phyloP scores from a whole-genome alignment of 768 basidiomycete genomes.

The Lentinula guzmanii region DNA sequence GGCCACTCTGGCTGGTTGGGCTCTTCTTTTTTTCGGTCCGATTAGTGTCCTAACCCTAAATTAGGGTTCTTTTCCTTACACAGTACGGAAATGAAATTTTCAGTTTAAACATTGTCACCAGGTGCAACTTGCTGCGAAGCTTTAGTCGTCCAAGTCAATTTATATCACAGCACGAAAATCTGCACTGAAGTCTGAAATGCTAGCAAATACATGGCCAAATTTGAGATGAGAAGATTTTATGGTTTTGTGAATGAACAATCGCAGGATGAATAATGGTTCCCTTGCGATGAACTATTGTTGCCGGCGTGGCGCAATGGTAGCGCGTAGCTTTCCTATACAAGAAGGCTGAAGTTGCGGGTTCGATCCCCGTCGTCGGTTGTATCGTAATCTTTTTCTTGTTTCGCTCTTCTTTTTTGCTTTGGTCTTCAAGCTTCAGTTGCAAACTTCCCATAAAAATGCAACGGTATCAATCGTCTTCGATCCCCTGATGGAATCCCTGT shows the following conservation, averaged over 20 bases:
- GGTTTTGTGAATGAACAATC: too few species aligned
- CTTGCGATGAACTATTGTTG: neutral
- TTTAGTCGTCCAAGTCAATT: too few species aligned
- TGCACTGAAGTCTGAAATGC: too few species aligned
- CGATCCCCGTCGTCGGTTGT: neutral
- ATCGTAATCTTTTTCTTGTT: too few species aligned
- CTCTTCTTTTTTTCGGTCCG: neutral
- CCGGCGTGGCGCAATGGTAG: neutral
- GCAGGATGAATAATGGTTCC: too few species aligned
- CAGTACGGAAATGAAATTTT: too few species aligned
- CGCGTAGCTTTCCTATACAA: neutral
- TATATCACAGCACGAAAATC: too few species aligned
- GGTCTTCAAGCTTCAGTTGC: neutral
- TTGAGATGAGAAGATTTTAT: too few species aligned
- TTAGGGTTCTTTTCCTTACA: neutral
- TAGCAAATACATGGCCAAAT: too few species aligned
- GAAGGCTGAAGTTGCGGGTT: neutral
- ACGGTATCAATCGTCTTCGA: neutral
- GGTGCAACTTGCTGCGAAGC: too few species aligned
- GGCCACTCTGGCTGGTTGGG: constrained; percentile 8
- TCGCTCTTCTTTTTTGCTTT: neutral
- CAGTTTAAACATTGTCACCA: too few species aligned
- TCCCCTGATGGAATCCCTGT: too few species aligned
- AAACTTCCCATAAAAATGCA: neutral
- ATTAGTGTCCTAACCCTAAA: constrained; percentile 1